Conservation (phyloP, 1,284 basidiomycete species). For the Leucoagaricus sp. region DNA sequence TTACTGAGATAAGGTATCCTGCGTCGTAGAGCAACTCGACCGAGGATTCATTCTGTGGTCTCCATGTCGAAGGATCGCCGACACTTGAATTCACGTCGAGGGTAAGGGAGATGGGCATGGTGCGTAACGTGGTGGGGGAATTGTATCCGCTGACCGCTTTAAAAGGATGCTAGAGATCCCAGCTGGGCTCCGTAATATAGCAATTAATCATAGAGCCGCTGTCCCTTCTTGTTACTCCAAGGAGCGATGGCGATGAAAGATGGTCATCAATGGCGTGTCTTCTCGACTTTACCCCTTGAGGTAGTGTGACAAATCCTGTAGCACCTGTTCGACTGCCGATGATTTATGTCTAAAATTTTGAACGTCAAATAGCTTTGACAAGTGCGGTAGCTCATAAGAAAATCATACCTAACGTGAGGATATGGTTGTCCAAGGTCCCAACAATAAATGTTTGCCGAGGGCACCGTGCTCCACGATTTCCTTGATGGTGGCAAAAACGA, state of each 20-base stretch:
- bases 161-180: not conserved
- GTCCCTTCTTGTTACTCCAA: not conserved
- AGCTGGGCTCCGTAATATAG: not conserved
- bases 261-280: not conserved
- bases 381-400: too few species aligned
- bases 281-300: too few species aligned
- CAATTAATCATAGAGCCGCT: not conserved
- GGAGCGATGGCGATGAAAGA: not conserved
- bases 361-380: too few species aligned
- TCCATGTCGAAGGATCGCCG: not conserved
- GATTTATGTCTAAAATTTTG: too few species aligned
- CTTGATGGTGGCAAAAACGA: too few species aligned
- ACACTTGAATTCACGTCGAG: not conserved
- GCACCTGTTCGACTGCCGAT: too few species aligned
- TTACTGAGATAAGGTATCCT: not conserved
- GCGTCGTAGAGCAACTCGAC: conserved; percentile 9
- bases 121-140: not conserved
- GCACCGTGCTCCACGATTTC: too few species aligned
- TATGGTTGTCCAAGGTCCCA: too few species aligned
- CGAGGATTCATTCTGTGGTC: not conserved
- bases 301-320: too few species aligned
- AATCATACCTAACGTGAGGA: too few species aligned
- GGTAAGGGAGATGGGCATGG: not conserved
- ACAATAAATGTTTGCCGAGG: too few species aligned
- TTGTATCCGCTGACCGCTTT: not conserved